Evolutionary conservation across 75 land plant species (phyloP).

Genomic region (Cryptomeria japonica): DNA sequence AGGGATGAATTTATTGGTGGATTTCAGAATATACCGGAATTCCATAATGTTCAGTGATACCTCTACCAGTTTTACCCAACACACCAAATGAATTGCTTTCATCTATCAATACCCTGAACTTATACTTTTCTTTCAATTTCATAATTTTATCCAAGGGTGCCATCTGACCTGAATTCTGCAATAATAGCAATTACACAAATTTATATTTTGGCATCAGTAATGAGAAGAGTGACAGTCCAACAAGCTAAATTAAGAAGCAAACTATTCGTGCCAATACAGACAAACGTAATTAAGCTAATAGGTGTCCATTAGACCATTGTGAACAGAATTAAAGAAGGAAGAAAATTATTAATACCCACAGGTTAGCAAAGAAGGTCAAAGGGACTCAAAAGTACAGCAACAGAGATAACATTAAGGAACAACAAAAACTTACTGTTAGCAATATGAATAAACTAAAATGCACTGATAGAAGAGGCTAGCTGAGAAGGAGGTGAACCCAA

Average conservation of each 20-base stretch:
- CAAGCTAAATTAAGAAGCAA: background rate
- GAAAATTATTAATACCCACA: background rate
- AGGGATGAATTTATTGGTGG: background rate
- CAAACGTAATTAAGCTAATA: background rate
- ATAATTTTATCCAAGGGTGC: constrained; percentile 87
- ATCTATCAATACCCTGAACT: constrained; percentile 79
- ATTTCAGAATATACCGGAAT: constrained; percentile 63
- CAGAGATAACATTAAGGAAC: background rate
- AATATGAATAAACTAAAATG: background rate
- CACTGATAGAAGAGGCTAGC: background rate
- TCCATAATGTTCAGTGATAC: constrained; percentile 74
- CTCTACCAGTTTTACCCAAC: constrained; percentile 88
- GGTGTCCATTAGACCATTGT: background rate
- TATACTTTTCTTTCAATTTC: constrained; percentile 83
- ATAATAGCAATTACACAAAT: background rate
- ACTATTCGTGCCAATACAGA: background rate
- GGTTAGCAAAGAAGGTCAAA: background rate
- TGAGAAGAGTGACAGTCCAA: background rate
- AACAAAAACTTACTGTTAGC: no score
- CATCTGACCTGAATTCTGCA: constrained; percentile 95
- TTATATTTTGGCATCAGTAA: background rate
- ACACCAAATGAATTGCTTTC: constrained; percentile 98
- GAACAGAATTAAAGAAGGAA: background rate
- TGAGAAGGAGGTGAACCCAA: background rate
- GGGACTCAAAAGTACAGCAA: background rate